Base-by-base conservation (phyloP, 495 filamentous ascomycete genomes). In the Penicillium argentinense region DNA sequence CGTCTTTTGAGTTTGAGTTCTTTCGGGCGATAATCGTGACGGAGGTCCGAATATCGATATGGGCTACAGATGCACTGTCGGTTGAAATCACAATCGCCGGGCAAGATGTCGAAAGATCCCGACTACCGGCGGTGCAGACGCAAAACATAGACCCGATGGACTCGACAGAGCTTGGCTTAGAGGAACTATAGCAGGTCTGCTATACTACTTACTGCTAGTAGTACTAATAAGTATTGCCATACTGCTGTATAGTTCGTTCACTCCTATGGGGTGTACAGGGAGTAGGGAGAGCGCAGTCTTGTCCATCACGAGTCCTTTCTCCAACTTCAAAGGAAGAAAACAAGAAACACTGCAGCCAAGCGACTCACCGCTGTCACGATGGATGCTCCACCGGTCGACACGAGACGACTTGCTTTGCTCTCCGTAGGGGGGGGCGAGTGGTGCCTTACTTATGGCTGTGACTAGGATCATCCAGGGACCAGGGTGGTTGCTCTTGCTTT, bases 1-100 rank as follows among this genome's bases (percentile, higher is more conserved):
- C 60, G 60, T 63, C 60, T 63, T 60, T 63, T 63, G 45, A n/a
- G n/a, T n/a, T n/a, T 30, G 42, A 38, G 25, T 39, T 18, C 24
- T 44, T 36, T 50, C 23, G 42, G 51, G 39, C 45, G 30, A 59
- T 29, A 52, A 57, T 36, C 36, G 43, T 28, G 28, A 44, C 40
- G 22, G 53, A 60, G 39, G 53, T 63, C 42, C 24, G 38, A 48
- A 54, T 56, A 62, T 62, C 47, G 47, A 62, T 56, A 48, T 54
- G 40, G 56, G 45, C 53, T 57, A 59, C 59, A 59, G 37, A 51
- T 25, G 55, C 51, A 59, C n/a, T 18, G 14, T 30, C 39, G 23
- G 59, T 47, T 45, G 33, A n/a, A 53, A 48, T 53, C 43, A 19
- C 42, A 59, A 62, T 57, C 38, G 42, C 21, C 44, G 17, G 42